Evolutionary conservation across 2,329 filamentous ascomycete genomes (phyloP), one percentile per base, ranked within the genome.

Genomic region (Colletotrichum cereale): DNA sequence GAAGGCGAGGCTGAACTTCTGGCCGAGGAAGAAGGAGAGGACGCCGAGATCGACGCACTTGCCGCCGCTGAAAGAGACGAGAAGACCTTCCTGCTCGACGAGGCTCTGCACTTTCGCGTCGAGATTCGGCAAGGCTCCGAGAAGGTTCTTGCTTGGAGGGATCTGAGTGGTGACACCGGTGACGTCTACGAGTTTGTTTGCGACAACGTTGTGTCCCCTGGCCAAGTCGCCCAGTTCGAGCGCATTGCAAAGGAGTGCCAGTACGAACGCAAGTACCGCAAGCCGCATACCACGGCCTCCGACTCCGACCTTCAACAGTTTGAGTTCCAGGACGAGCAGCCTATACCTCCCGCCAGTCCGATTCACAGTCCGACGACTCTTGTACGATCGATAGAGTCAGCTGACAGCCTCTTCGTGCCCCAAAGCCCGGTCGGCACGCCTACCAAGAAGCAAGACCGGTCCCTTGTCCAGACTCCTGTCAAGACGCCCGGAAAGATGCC

Each of bases 141-240:
- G 76, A 94, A 93, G 78, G 91, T 98, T 11, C 88, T 99, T 74
- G 96, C 96, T 71, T 99, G 96, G 96, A 92, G 93, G 75, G 96
- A 99, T 79, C 84, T 98, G 72, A 98, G 95, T 77, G 96, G 96
- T 67, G 96, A 99, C 85, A 88, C 90, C 40, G 96, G 95, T 65
- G 96, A 99, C 82, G 88, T 98, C n/a, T 99, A 94, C 87, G 96
- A 99, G 81, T 99, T 98, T 79, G 93, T 99, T 74, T 98, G 95
- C 84, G 96, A 98, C 82, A 81, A 86, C 48, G 91, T 91, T 16
- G 89, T 93, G 52, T 86, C 90, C 36, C 84, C 90, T 3, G 87
- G 90, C 58, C 92, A 95, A 76, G 92, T 96, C 31, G 87, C 91
- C 56, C 89, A 92, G 21, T 98, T 99, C 80, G 90, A 96, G 78